Percentiles rank a stretch among this genome's conserved stretches.
phyloP scores from a whole-genome alignment of 1,139 yeast species.

The Hansenula sp. region DNA sequence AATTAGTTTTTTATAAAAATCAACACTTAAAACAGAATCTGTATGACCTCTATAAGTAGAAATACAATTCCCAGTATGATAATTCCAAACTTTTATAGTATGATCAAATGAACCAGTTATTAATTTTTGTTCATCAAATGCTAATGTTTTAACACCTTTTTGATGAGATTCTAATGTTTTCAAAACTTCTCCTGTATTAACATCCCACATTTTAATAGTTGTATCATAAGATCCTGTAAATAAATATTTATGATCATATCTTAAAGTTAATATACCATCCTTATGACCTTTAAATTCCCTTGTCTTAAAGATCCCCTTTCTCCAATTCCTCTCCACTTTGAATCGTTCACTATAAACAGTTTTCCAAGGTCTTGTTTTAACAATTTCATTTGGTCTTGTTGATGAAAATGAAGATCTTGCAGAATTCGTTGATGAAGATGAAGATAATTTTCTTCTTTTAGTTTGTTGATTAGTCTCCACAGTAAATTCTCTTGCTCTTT shows the following conservation, averaged over 20 bases:
- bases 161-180: slow-evolving; percentile 79
- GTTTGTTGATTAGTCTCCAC: slow-evolving; percentile 3
- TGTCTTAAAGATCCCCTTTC: slow-evolving; percentile 68
- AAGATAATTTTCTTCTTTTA: slow-evolving; percentile 19
- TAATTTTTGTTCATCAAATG: slow-evolving; percentile 82
- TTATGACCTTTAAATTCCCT: slow-evolving; percentile 77
- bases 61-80: slow-evolving; percentile 88
- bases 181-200: slow-evolving; percentile 73
- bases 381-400: slow-evolving; percentile 15
- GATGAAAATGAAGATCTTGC: slow-evolving; percentile 6
- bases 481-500: slow-evolving; percentile 53
- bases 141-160: slow-evolving; percentile 79
- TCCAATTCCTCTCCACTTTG: slow-evolving; percentile 91
- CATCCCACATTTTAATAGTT: slow-evolving; percentile 86
- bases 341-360: slow-evolving; percentile 88
- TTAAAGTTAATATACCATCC: slow-evolving; percentile 83
- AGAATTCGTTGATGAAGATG: slow-evolving; percentile 7
- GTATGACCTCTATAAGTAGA: slow-evolving; percentile 93
- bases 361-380: slow-evolving; percentile 84
- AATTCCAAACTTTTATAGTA: slow-evolving; percentile 94
- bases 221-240: slow-evolving; percentile 93
- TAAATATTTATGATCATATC: slow-evolving; percentile 70
- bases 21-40: slow-evolving; percentile 77
- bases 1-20: slow-evolving; percentile 67
- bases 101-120: slow-evolving; percentile 91